These are phyloP conservation scores for Euphorbia corollata DNA, from an alignment of 441 rosid species.

Conservation along the genomic window DNA sequence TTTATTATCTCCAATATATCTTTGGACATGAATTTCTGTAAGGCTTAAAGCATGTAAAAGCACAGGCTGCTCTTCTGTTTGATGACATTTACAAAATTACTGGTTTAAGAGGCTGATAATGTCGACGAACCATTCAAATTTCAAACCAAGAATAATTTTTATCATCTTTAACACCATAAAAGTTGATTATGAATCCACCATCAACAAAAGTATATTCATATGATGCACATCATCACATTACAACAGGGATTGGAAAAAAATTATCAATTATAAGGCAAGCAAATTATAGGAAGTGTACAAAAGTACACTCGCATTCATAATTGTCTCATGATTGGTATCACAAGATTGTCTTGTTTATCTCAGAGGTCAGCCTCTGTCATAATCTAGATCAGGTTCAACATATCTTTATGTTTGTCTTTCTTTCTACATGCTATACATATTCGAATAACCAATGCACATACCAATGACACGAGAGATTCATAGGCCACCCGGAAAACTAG, in stretches of 20 bases:
- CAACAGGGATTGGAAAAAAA: background rate
- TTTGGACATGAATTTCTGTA: too few relatives aligned
- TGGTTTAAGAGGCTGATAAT: too few relatives aligned
- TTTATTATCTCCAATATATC: background rate
- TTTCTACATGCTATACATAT: background rate
- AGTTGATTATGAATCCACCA: background rate
- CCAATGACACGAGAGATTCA: conserved; percentile 86
- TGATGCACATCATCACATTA: background rate
- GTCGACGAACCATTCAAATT: too few relatives aligned
- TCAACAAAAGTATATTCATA: background rate
- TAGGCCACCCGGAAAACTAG: conserved; percentile 68
- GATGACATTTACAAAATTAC: too few relatives aligned
- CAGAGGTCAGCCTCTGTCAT: background rate
- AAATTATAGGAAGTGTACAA: background rate
- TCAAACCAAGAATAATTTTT: background rate
- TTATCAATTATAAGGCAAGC: background rate
- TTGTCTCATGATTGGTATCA: conserved; percentile 11
- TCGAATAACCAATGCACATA: conserved; percentile 36
- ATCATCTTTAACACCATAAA: background rate
- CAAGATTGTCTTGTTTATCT: background rate
- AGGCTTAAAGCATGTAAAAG: too few relatives aligned
- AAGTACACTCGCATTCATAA: conserved; percentile 8
- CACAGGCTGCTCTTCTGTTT: too few relatives aligned
- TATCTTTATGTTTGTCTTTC: background rate
- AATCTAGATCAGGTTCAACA: background rate